phyloP scores from a whole-genome alignment of 768 basidiomycete species.

The Mycena kentingensis region DNA sequence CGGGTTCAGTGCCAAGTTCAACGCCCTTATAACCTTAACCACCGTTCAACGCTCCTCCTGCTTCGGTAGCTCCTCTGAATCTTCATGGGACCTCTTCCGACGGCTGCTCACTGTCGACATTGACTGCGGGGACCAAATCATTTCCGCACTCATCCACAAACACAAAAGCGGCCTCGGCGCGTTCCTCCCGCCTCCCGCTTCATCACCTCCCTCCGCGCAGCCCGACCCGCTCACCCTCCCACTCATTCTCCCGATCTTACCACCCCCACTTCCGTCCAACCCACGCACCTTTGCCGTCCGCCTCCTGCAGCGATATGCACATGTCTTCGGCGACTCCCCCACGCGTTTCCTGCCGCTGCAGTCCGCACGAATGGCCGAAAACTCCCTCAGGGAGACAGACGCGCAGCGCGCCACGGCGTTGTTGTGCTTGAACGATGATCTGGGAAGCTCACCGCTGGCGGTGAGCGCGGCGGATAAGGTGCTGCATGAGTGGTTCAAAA shows the following conservation, averaged over 20 bases:
- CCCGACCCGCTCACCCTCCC: constrained; percentile 21
- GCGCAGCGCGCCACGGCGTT: constrained; percentile 12
- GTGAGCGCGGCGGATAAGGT: constrained; percentile 2
- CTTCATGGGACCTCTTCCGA: constrained; percentile 7
- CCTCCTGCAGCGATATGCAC: constrained; percentile 21
- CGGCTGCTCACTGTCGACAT: neutral
- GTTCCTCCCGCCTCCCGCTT: constrained; percentile 18
- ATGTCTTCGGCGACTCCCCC: constrained; percentile 22
- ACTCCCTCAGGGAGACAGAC: constrained; percentile 3
- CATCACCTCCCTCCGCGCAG: neutral
- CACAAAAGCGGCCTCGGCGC: constrained; percentile 12
- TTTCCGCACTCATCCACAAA: constrained; percentile 15
- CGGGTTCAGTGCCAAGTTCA: neutral
- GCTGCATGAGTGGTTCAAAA: constrained; percentile 12
- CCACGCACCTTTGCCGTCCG: constrained; percentile 21
- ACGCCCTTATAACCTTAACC: neutral
- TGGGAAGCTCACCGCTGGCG: constrained; percentile 2
- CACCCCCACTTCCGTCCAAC: constrained; percentile 16
- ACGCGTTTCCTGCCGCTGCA: constrained; percentile 18
- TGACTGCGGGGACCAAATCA: constrained; percentile 14
- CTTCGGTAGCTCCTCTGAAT: neutral
- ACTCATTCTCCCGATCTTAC: constrained; percentile 1
- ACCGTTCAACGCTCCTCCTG: neutral
- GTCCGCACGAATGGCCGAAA: neutral
- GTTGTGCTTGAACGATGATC: constrained; percentile 23